Conservation (phyloP, 108 stramenopile genomes). For the Fragilaria crotonensis region DNA sequence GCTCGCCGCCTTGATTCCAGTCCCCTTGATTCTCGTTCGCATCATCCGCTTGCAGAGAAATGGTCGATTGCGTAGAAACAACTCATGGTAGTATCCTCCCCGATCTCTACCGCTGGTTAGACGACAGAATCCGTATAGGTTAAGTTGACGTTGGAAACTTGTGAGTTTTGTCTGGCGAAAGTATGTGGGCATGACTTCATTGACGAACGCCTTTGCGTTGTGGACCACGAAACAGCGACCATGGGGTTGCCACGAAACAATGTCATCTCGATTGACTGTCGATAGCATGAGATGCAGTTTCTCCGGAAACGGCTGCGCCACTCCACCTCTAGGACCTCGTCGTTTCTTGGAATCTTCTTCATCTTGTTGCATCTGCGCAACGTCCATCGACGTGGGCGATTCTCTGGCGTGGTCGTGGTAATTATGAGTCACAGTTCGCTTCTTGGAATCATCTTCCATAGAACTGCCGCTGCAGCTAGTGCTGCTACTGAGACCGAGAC, state of each 20-base stretch:
- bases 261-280: constrained; percentile 38
- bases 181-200: constrained; percentile 76
- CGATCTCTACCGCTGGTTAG: constrained; percentile 38
- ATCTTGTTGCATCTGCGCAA: no score
- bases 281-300: constrained; percentile 74
- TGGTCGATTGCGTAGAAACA: constrained; percentile 50
- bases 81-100: constrained; percentile 62
- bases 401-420: constrained; percentile 76
- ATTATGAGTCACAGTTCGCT: constrained; percentile 40
- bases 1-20: constrained; percentile 17
- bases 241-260: constrained; percentile 82
- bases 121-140: constrained; percentile 50
- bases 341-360: no score
- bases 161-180: constrained; percentile 70
- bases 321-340: constrained; percentile 45
- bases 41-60: constrained; percentile 41
- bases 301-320: constrained; percentile 53
- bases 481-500: no score
- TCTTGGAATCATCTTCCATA: constrained; percentile 3
- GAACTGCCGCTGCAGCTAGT: no score
- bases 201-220: constrained; percentile 75
- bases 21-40: constrained; percentile 54
- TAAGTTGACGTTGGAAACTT: constrained; percentile 73
- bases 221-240: no score
- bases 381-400: no score